These are phyloP conservation scores for Sugiyamaella mastotermitis DNA, from an alignment of 805 yeast genomes.

Conservation along the genomic window DNA sequence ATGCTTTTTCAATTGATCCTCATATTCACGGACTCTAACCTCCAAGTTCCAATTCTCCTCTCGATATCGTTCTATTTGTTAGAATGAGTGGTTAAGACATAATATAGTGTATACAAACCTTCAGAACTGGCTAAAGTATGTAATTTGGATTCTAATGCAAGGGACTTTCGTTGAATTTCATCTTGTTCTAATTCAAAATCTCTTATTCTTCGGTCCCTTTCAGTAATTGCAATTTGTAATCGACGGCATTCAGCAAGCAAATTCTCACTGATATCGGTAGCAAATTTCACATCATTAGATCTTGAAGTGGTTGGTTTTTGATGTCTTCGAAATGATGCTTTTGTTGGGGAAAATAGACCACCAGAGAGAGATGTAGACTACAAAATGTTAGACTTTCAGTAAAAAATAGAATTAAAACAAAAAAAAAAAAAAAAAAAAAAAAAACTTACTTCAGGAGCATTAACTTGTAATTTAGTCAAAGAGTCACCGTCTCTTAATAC, in stretches of 20 bases:
- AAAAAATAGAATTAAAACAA: not conserved
- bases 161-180: slow-evolving; percentile 17
- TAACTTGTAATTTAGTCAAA: not conserved
- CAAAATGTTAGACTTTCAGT: not conserved
- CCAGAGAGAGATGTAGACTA: not conserved
- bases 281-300: slow-evolving; percentile 27
- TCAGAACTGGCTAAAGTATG: slow-evolving; percentile 21
- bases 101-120: slow-evolving; percentile 13
- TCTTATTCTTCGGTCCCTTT: slow-evolving; percentile 17
- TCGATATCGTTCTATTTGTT: slow-evolving; percentile 23
- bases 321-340: slow-evolving; percentile 1
- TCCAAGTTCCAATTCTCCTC: slow-evolving; percentile 35
- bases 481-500: slow-evolving; percentile 5
- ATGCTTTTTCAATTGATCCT: slow-evolving; percentile 20
- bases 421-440: not conserved
- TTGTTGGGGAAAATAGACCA: slow-evolving; percentile 9
- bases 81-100: slow-evolving; percentile 1
- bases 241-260: slow-evolving; percentile 30
- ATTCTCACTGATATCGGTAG: slow-evolving; percentile 28
- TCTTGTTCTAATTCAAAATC: slow-evolving; percentile 16
- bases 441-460: not conserved
- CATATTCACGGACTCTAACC: slow-evolving; percentile 28
- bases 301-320: slow-evolving; percentile 3
- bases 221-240: slow-evolving; percentile 21
- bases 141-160: slow-evolving; percentile 18